Evolutionary conservation across 2,329 filamentous ascomycete species (phyloP).

Genomic region (Metarhizium anisopliae): DNA sequence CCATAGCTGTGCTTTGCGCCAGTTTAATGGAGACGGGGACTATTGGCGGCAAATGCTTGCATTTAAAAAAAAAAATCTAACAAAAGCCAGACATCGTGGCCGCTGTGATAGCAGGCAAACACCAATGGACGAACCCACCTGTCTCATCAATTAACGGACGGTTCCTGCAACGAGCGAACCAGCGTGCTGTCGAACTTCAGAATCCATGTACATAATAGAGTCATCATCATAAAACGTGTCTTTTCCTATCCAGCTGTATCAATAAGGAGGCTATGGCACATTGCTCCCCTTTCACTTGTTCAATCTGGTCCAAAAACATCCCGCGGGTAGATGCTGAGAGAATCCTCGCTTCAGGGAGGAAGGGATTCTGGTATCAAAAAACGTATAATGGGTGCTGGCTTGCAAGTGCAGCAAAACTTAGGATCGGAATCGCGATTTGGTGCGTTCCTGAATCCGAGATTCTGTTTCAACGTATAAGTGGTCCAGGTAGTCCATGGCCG

Average conservation of each 20-base stretch:
- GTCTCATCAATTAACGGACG: neutral
- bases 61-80: neutral
- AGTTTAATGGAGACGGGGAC: neutral
- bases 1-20: neutral
- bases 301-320: neutral
- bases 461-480: slow-evolving; percentile 76
- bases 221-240: slow-evolving; percentile 8
- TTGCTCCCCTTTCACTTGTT: neutral
- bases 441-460: slow-evolving; percentile 64
- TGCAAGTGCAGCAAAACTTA: slow-evolving; percentile 10
- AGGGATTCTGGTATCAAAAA: neutral
- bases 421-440: slow-evolving; percentile 25
- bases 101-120: neutral
- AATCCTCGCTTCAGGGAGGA: neutral
- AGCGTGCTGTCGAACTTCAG: slow-evolving; percentile 1
- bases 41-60: neutral
- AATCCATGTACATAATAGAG: neutral
- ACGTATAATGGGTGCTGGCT: slow-evolving; percentile 5
- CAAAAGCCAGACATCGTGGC: neutral
- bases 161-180: slow-evolving; percentile 3
- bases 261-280: neutral
- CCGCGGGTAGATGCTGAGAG: neutral
- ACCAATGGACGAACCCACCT: neutral
- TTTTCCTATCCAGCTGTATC: slow-evolving; percentile 1
- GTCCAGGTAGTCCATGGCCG: slow-evolving; percentile 76